Base-by-base conservation (phyloP, 768 basidiomycete species). In the Leccinum subtestaceum region DNA sequence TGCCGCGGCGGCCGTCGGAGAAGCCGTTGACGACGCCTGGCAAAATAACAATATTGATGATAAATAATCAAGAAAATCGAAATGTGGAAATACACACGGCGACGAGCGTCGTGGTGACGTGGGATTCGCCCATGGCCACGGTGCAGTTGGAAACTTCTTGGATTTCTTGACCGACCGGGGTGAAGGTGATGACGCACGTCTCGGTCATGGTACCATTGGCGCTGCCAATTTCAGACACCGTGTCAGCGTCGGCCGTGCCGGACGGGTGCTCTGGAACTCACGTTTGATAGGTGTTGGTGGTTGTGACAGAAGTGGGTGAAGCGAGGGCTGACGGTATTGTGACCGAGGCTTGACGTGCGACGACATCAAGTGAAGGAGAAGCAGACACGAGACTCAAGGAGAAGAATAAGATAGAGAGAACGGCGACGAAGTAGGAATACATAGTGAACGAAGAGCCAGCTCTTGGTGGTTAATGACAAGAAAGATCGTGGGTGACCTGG, bases 121-220 rank as follows among this genome's bases (percentile, higher is more conserved):
- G 61, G 9, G 64, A 40, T 15, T 45, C 50, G 3, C 62, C 66
- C 64, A 75, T 68, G 45, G 74, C 60, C 21, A 82, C 57, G 25
- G 78, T 81, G 66, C 87, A 88, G 31, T 75, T 78, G 63, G 74
- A 75, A 51, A 85, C 80, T 63, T 86, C 80, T 64, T 78, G 73
- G 21, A 86, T 75, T 13, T 77, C 78, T n/a, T 78, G 64, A 17
- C 85, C 86, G 62, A 79, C 73, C 4, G 70, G 85, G 4, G 81
- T 85, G 50, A 87, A 75, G 10, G 81, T 81, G 51, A 84, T 73
- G 10, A 79, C 75, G 67, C 87, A 89, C n/a, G 79, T 84, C 74
- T 84, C 77, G 45, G 76, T 81, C 70, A 84, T 73, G 29, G 72
- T 69, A 17, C 86, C 86, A 57, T 77, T 74, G 48, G 77, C 57